phyloP scores from a whole-genome alignment of 345 rosid species.

The Linum usitatissimum region DNA sequence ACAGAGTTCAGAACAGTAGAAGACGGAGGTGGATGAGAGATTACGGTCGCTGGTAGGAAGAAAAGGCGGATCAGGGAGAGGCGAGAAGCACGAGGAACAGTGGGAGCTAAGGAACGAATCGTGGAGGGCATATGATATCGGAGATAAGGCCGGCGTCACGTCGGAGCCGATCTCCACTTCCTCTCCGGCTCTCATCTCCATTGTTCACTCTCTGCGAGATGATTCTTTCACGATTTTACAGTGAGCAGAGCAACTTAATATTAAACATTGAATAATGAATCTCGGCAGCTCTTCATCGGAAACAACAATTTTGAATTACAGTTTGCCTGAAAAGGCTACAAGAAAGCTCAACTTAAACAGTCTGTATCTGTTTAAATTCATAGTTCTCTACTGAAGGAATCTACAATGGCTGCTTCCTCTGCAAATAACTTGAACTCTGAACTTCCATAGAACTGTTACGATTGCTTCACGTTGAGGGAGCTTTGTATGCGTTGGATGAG shows the following conservation, averaged over 20 bases:
- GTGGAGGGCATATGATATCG: slow-evolving; percentile 46
- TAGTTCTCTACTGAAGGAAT: not conserved
- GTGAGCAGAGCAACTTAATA: not conserved
- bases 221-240: slow-evolving; percentile 6
- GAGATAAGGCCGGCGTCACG: slow-evolving; percentile 38
- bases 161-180: slow-evolving; percentile 37
- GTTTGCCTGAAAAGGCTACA: not conserved
- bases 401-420: not conserved
- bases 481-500: slow-evolving; percentile 59
- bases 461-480: slow-evolving; percentile 53
- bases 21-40: slow-evolving; percentile 6
- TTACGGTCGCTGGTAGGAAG: not conserved
- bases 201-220: slow-evolving; percentile 1
- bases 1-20: slow-evolving; percentile 34
- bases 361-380: too few relatives aligned
- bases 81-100: slow-evolving; percentile 42
- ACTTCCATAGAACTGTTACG: slow-evolving; percentile 6
- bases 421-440: not conserved
- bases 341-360: too few relatives aligned
- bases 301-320: not conserved
- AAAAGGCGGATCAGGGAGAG: slow-evolving; percentile 13
- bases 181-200: slow-evolving; percentile 39
- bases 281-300: not conserved
- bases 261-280: not conserved
- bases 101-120: slow-evolving; percentile 43